A percentile compares a stretch with the other conserved stretches of the same genome.
phyloP scores from a whole-genome alignment of 345 rosid genomes.

The Bruguiera gymnorhiza region DNA sequence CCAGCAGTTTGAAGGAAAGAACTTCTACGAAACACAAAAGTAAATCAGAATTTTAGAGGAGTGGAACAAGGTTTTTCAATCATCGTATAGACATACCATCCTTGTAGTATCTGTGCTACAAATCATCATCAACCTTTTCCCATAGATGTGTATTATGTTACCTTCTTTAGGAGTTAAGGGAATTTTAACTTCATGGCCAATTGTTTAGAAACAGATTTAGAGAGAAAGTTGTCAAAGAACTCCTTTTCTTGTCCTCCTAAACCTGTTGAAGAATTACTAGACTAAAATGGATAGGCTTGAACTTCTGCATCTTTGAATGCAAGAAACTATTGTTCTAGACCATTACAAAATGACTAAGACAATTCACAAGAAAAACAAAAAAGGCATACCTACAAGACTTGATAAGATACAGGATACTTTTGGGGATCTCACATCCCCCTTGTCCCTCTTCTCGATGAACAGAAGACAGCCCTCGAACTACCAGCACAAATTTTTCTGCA shows the following conservation, averaged over 20 bases:
- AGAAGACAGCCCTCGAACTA: no score
- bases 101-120: no score
- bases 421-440: constrained; percentile 5
- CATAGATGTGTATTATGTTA: no score
- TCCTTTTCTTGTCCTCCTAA: constrained; percentile 63
- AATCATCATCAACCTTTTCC: no score
- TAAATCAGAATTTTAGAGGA: no score
- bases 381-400: constrained; percentile 40
- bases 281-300: not conserved
- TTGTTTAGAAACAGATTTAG: constrained; percentile 63
- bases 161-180: not conserved
- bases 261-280: constrained; percentile 38
- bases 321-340: not conserved
- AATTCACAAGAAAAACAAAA: not conserved
- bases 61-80: no score
- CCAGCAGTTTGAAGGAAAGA: no score
- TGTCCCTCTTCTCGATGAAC: no score
- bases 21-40: no score
- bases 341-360: not conserved
- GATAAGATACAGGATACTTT: constrained; percentile 51
- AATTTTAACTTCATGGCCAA: constrained; percentile 19
- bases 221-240: constrained; percentile 50
- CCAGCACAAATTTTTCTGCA: no score
- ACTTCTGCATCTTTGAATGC: not conserved
- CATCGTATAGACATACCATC: no score